Evolutionary conservation across 768 basidiomycete genomes (phyloP), one percentile per base, ranked within the genome.

Genomic region (Pulveroboletus sp.): DNA sequence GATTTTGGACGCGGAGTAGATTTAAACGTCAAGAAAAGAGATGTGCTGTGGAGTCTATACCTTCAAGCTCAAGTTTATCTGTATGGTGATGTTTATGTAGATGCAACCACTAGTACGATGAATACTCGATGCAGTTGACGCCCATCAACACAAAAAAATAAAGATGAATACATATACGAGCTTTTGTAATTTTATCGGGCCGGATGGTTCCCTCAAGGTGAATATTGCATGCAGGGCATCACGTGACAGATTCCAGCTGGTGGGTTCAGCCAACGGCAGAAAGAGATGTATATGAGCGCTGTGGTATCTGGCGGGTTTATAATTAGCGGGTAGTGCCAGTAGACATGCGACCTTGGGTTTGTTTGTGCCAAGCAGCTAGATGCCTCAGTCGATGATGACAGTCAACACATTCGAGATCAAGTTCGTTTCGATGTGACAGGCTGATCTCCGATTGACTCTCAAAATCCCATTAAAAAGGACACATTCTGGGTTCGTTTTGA

Each of bases 301-400:
- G 40, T 41, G 29, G 16, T n/a, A 5, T 24, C 39, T 20, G 12
- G 35, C 8, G 11, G 2, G 11, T 13, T 21, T 23, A 31, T 32
- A 16, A 16, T 33, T 34, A 20, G 20, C 23, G n/a, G 29, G 24
- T 42, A 29, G 25, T 6, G 35, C 19, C 39, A 33, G 33, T 9
- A 43, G 20, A 6, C 43, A 41, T 19, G 20, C 13, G 24, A 23
- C 19, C 36, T 38, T 39, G 39, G 25, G 31, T 40, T 40, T 8
- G 23, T 39, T 27, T 48, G 21, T 31, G 21, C 14, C 27, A 11
- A 14, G 42, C 12, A 19, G 40, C 33, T 45, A 43, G 32, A 40
- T 46, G 37, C 38, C 24, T 52, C 33, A 37, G 35, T 31, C 8
- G 17, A 48, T 29, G 25, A 55, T 33, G 32, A 53, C 32, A 29